phyloP scores from a whole-genome alignment of 2,329 filamentous ascomycete genomes.

The Tolypocladium inflatum region DNA sequence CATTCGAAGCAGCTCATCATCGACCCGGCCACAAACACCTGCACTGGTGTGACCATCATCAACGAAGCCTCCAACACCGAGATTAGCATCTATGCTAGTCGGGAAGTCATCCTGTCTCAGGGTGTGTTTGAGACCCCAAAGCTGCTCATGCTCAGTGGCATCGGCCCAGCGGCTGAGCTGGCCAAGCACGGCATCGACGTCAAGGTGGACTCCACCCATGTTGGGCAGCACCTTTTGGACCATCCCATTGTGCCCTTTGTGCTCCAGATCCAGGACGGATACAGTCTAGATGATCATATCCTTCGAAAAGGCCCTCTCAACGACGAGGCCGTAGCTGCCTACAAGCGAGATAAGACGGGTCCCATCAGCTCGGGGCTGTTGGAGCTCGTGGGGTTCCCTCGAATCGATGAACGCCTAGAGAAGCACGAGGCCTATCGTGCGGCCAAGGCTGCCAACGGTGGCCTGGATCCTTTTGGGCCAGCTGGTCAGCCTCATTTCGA shows the following conservation, averaged over 20 bases:
- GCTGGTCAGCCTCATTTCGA: conserved; percentile 51
- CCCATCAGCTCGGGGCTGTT: conserved; percentile 30
- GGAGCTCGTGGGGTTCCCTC: conserved; percentile 46
- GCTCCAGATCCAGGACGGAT: conserved; percentile 32
- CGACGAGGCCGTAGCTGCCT: conserved; percentile 22
- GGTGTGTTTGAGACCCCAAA: conserved; percentile 57
- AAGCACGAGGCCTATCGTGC: conserved; percentile 35
- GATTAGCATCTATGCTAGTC: conserved; percentile 33
- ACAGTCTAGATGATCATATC: conserved; percentile 28
- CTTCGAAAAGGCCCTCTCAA: conserved; percentile 26
- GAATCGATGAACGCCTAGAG: conserved; percentile 44
- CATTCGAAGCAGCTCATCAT: conserved; percentile 45
- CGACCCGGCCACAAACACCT: conserved; percentile 27
- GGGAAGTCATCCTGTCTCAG: conserved; percentile 37
- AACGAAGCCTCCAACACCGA: conserved; percentile 26
- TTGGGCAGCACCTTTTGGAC: conserved; percentile 56
- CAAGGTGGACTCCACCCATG: conserved; percentile 47
- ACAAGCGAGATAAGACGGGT: conserved; percentile 27
- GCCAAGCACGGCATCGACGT: conserved; percentile 41
- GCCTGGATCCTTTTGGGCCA: conserved; percentile 43
- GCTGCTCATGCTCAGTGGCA: conserved; percentile 54
- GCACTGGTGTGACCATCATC: conserved; percentile 34
- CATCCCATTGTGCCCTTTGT: conserved; percentile 45
- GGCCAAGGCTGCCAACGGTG: conserved; percentile 30
- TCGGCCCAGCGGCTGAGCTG: conserved; percentile 47